A percentile compares a stretch with the other conserved stretches of the same genome.
Conservation (phyloP, 1,284 basidiomycete species). For the Ceratobasidium sp. region DNA sequence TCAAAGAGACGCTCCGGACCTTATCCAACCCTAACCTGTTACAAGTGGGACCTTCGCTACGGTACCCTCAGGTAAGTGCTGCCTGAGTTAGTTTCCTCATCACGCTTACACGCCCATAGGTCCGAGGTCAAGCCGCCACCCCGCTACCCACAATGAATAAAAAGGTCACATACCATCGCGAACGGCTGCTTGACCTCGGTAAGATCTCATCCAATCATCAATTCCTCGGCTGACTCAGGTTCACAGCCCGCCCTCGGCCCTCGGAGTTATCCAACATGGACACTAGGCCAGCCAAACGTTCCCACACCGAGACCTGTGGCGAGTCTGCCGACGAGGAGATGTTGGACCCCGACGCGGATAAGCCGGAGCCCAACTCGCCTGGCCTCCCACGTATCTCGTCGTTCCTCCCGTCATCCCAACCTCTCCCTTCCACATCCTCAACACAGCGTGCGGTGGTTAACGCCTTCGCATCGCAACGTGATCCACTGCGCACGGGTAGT, state of each 20-base stretch:
- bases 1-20: not conserved
- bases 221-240: no score
- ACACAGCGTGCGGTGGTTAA: not conserved
- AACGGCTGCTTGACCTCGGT: not conserved
- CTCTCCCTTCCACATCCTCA: not conserved
- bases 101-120: not conserved
- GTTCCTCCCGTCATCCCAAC: not conserved
- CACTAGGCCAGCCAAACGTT: no score
- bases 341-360: no score
- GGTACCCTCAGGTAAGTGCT: not conserved
- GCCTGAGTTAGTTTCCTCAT: not conserved
- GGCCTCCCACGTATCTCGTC: not conserved
- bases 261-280: no score
- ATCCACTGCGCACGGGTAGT: not conserved
- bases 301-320: no score
- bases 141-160: constrained; percentile 25
- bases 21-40: not conserved
- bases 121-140: constrained; percentile 11
- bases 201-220: not conserved
- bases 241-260: no score
- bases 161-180: not conserved
- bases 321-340: no score
- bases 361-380: no score
- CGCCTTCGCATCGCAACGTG: not conserved
- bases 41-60: not conserved